Evolutionary conservation across 2,329 filamentous ascomycete species (phyloP), one percentile per base, ranked within the genome.

Genomic region (Basipetospora sp.): DNA sequence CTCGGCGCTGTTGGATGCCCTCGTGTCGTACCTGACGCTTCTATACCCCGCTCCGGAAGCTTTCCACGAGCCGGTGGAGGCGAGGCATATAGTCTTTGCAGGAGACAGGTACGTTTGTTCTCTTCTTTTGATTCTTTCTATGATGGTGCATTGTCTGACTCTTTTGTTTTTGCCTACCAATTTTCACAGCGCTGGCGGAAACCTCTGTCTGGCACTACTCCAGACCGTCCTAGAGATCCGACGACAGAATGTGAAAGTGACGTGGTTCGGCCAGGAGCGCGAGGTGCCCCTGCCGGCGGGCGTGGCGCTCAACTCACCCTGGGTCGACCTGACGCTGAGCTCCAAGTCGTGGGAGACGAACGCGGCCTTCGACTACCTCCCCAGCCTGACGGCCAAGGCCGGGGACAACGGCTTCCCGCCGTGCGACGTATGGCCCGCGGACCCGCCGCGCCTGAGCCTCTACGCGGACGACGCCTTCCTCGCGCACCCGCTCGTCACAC

Each of bases 21-120:
- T 88, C 8, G 63, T 78, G 22, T 74, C 79, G 0, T 90, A 88
- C 49, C 64, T 90, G 26, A 71, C 71, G 1, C 63, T 87, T 5
- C 63, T 90, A 2, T 77, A 84, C 47, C 83, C 83, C 10, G 77
- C 79, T 0, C 62, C 71, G 0, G 77, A 67, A 14, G 69, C 80
- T 0, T 67, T 74, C 31, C 82, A 90, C 52, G 62, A 67, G 11
- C 60, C 81, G 3, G 69, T 88, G 2, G 58, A 64, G 5, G 65
- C 83, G 0, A 60, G 64, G 30, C 63, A 83, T 39, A 77, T 90
- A 30, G 73, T 86, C 8, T 62, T 90, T 46, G 67, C 69, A 2
- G 83, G 83, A 28, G 83, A 90, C 45, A 73, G 67, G 67, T 71
- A 50, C 42, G 54, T 48, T 6, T 27, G 16, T 20, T 13, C 2